Base-by-base conservation (phyloP, 2,329 filamentous ascomycete genomes). In the Colletotrichum limetticola region DNA sequence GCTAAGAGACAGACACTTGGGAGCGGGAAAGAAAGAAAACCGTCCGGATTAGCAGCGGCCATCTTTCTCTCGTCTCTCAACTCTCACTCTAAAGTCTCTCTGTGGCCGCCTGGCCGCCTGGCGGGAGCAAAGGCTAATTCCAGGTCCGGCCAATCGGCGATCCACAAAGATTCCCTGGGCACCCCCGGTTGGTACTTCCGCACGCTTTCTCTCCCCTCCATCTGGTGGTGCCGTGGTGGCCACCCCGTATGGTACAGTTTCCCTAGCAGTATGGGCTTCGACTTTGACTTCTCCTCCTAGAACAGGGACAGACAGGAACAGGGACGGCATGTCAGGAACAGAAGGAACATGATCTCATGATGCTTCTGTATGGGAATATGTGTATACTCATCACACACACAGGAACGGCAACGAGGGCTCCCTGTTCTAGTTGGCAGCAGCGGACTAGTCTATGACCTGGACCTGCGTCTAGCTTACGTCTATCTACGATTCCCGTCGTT, bases 141-240 rank as follows among this genome's bases (percentile, higher is more conserved):
- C 69, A 63, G 62, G 69, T 68, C 49, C 65, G 69, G 65, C 58
- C 69, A 72, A 72, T 72, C 65, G 69, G 65, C 58, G 69, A 68
- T 68, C 57, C 65, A 63, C 52, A 66, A 22, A 16, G 53, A 28
- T 35, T 35, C 58, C 58, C 60, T 53, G 66, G 67, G n/a, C 3
- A 7, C 32, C 68, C 68, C 68, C 57, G 52, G 68, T 68, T 57
- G 68, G 61, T 60, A 66, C 61, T 37, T 70, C 55, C 61, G 61
- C 60, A 59, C 49, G 24, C 52, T 56, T 58, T 30, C 37, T n/a
- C 46, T 19, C 42, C 63, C 59, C 35, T 37, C 46, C n/a, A 19
- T 16, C 61, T 35, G 11, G 32, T 61, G 37, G 37, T 16, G 37
- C 32, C 32, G 32, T 5, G 32, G 32, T 35, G 37, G 35, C 14